Evolutionary conservation across 2,329 filamentous ascomycete genomes (phyloP), one percentile per base, ranked within the genome.

Genomic region (Sporothrix schenckii): DNA sequence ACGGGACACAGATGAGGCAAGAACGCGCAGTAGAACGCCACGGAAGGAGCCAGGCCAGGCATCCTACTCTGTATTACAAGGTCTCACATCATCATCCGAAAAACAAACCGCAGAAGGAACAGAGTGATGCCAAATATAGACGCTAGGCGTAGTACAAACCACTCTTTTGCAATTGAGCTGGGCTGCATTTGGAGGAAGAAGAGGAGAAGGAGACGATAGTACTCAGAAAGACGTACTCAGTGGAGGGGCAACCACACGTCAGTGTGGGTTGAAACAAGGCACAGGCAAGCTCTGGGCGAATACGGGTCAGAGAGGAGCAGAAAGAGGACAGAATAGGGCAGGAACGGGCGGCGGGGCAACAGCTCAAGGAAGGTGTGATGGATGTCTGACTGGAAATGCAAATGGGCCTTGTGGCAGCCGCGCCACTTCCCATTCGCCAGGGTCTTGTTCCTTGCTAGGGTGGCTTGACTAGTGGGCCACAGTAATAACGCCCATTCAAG

Each of bases 401-500:
- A 14, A 41, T n/a, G 9, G n/a, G n/a, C 52, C 66, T 24, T 68
- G 53, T 68, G 66, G 39, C 53, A 68, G 66, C 66, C 66, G 66
- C 66, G 41, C 66, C 66, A 50, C 24, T 19, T 68, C 53, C 66
- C 53, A 68, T 68, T 68, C 66, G 66, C 53, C 66, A 61, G 54
- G 52, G 53, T 41, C 56, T 56, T 61, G 56, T 61, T 61, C 39
- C 34, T 44, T 49, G 60, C 41, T 60, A 44, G 56, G 34, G 34
- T n/a, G 14, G 6, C 24, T 34, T 19, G 49, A 19, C 49, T 13
- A 54, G 52, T 54, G 52, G 52, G 52, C 52, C 52, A 49, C 44
- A 49, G 44, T 16, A 49, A 49, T 49, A 7, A 52, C 10, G 19
- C 49, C 54, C 30, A n/a, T 58, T 58, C 1, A 58, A 58, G 54